Evolutionary conservation across 2,329 filamentous ascomycete genomes (phyloP).

Genomic region (Diaporthe caulivora): DNA sequence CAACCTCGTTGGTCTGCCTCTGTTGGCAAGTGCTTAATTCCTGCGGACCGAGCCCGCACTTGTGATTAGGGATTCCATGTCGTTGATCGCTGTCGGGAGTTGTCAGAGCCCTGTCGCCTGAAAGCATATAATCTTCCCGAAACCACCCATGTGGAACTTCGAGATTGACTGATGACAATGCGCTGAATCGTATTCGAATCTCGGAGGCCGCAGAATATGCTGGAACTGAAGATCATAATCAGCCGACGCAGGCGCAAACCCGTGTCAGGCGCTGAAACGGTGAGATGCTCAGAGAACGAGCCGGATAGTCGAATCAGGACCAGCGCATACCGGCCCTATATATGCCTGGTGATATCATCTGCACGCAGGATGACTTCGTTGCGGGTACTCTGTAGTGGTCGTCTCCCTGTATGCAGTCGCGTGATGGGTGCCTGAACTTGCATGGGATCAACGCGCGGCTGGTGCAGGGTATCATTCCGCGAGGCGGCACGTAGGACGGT

Average conservation of each 20-base stretch:
- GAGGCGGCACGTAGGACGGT: slow-evolving; percentile 9
- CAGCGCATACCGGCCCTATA: slow-evolving; percentile 21
- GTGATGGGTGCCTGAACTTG: slow-evolving; percentile 25
- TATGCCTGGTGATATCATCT: slow-evolving; percentile 31
- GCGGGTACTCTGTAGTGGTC: background rate
- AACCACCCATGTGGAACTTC: background rate
- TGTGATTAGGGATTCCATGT: slow-evolving; percentile 3
- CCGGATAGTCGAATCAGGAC: slow-evolving; percentile 2
- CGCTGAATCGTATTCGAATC: slow-evolving; percentile 7
- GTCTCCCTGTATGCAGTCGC: slow-evolving; percentile 11
- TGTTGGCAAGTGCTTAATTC: background rate
- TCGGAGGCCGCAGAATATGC: background rate
- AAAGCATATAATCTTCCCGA: slow-evolving; percentile 6
- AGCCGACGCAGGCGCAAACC: slow-evolving; percentile 1
- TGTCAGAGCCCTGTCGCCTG: slow-evolving; percentile 7
- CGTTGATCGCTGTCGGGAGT: slow-evolving; percentile 8
- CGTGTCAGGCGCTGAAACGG: slow-evolving; percentile 7
- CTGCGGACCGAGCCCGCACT: background rate
- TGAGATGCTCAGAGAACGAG: background rate
- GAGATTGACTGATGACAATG: slow-evolving; percentile 15
- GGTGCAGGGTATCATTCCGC: slow-evolving; percentile 10
- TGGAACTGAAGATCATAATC: slow-evolving; percentile 10
- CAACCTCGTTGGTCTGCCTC: background rate
- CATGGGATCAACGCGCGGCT: slow-evolving; percentile 17
- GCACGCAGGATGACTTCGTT: slow-evolving; percentile 31